Conservation (phyloP, 805 yeast species). For the Candida multigemmis region DNA sequence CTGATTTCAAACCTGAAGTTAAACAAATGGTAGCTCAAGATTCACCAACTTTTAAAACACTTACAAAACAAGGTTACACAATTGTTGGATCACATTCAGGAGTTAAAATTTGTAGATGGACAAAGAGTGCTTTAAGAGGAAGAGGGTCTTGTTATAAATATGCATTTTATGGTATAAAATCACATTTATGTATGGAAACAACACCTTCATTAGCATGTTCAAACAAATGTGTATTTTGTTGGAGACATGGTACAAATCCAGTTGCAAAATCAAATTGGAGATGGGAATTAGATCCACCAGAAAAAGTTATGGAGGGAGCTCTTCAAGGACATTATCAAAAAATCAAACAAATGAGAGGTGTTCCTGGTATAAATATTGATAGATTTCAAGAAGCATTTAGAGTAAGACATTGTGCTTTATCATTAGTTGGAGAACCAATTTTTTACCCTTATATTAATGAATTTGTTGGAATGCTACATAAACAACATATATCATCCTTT, state of each 20-base stretch:
- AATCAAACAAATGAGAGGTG: constrained; percentile 91
- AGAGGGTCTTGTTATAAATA: constrained; percentile 91
- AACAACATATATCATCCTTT: constrained; percentile 72
- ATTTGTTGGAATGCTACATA: constrained; percentile 74
- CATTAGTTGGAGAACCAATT: constrained; percentile 91
- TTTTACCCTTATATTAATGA: constrained; percentile 87
- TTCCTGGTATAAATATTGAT: constrained; percentile 87
- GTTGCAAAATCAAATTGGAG: constrained; percentile 90
- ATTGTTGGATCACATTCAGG: constrained; percentile 93
- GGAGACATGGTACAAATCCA: constrained; percentile 97
- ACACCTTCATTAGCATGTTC: constrained; percentile 93
- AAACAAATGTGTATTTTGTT: constrained; percentile 91
- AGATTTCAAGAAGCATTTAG: constrained; percentile 86
- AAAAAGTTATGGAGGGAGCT: constrained; percentile 76
- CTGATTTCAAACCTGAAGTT: constrained; percentile 7
- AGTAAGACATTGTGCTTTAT: constrained; percentile 85
- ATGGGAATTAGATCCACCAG: constrained; percentile 92
- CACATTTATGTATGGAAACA: constrained; percentile 92
- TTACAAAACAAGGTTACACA: constrained; percentile 90
- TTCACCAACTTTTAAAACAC: constrained; percentile 79
- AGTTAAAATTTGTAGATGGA: constrained; percentile 93
- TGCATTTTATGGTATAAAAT: constrained; percentile 84
- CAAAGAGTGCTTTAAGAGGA: constrained; percentile 87
- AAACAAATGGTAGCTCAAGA: constrained; percentile 87
- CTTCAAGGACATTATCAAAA: constrained; percentile 82